Evolutionary conservation across 2,329 filamentous ascomycete genomes (phyloP).

Genomic region (Mycosphaerella sp.): DNA sequence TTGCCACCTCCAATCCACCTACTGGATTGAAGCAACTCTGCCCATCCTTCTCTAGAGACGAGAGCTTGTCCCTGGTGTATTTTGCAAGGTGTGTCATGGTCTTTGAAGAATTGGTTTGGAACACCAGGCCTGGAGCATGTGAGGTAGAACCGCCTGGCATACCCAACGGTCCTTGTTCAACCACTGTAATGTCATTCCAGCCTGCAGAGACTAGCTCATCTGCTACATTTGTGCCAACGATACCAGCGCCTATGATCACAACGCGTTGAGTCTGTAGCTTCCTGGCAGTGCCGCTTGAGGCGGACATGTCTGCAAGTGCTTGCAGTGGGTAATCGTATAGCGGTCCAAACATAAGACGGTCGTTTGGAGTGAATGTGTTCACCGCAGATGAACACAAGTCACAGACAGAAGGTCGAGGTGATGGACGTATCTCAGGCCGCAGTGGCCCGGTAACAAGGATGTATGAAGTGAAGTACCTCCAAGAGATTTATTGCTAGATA

Average conservation of each 20-base stretch:
- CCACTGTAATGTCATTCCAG: constrained; percentile 58
- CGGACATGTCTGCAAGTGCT: constrained; percentile 1
- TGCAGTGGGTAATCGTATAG: constrained; percentile 3
- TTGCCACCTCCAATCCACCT: constrained; percentile 58
- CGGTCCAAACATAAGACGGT: constrained; percentile 5
- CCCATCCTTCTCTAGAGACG: constrained; percentile 47
- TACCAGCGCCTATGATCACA: constrained; percentile 58
- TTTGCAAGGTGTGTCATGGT: constrained; percentile 54
- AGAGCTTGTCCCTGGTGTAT: constrained; percentile 57
- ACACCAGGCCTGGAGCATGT: constrained; percentile 59
- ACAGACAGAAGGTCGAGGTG: too few relatives aligned
- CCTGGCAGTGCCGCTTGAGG: neutral
- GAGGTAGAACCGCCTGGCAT: constrained; percentile 62
- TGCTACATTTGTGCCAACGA: constrained; percentile 58
- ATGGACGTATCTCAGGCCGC: too few relatives aligned
- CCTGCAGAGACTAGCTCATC: constrained; percentile 58
- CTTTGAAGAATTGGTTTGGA: constrained; percentile 55
- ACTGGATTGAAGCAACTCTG: constrained; percentile 57
- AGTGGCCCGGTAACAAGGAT: too few relatives aligned
- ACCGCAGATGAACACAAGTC: too few relatives aligned
- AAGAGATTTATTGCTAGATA: neutral
- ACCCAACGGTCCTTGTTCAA: constrained; percentile 57
- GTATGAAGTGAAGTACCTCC: too few relatives aligned
- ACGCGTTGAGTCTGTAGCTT: constrained; percentile 39
- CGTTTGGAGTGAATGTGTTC: neutral